phyloP scores from a whole-genome alignment of 2,329 filamentous ascomycete species.

The Scedosporium apiospermum region DNA sequence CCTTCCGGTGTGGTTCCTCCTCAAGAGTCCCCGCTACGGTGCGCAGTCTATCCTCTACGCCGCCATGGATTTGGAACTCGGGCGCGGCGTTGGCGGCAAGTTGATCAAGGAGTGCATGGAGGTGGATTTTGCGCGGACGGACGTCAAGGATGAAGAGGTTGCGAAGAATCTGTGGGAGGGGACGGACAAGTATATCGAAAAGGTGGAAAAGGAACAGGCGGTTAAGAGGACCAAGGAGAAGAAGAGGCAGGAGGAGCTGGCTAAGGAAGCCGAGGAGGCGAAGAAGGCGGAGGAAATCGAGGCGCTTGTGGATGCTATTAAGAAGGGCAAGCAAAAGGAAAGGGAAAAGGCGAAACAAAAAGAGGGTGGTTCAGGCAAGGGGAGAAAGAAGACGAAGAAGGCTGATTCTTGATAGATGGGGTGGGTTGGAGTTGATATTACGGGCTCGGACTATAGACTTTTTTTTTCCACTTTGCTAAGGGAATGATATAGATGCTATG shows the following conservation, averaged over 20 bases:
- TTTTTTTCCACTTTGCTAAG: neutral
- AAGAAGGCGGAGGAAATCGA: constrained; percentile 23
- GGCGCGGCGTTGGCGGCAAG: constrained; percentile 54
- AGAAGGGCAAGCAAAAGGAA: constrained; percentile 23
- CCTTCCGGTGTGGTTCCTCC: constrained; percentile 72
- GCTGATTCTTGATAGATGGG: constrained; percentile 12
- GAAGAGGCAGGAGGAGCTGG: constrained; percentile 22
- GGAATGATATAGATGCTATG: neutral
- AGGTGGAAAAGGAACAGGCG: constrained; percentile 71
- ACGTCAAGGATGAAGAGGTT: constrained; percentile 67
- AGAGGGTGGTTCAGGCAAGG: constrained; percentile 19
- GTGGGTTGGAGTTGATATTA: neutral
- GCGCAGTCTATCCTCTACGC: constrained; percentile 82
- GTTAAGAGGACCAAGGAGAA: constrained; percentile 36
- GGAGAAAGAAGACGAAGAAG: constrained; percentile 21
- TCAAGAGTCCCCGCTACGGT: constrained; percentile 77
- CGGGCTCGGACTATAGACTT: neutral
- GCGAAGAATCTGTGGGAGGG: constrained; percentile 86
- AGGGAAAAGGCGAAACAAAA: constrained; percentile 19
- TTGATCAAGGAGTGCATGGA: constrained; percentile 84
- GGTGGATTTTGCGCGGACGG: constrained; percentile 59
- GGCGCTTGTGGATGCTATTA: constrained; percentile 27
- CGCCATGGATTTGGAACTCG: constrained; percentile 69
- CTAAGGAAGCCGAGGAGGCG: constrained; percentile 22
- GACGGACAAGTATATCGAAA: constrained; percentile 75